phyloP scores from a whole-genome alignment of 129 eudicot genomes.

The Artemisia annua region DNA sequence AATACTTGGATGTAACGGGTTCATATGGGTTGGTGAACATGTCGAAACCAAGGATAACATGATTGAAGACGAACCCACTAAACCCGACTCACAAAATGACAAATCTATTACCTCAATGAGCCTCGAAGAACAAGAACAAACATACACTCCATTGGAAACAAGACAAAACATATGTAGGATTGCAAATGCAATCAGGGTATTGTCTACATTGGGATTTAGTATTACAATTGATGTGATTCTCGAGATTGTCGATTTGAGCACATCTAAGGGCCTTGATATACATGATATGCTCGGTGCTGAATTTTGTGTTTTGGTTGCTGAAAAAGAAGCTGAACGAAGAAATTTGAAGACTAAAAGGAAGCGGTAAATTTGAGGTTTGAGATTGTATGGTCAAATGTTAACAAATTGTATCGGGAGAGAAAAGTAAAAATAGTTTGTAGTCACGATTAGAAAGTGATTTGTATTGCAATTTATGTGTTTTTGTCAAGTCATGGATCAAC shows the following conservation, averaged over 20 bases:
- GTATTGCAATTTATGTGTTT: conserved; percentile 7
- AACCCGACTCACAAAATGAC: conserved; percentile 35
- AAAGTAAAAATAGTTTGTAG: conserved; percentile 25
- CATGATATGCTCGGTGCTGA: conserved; percentile 97
- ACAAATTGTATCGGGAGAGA: conserved; percentile 3
- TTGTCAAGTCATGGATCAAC: conserved; percentile 8
- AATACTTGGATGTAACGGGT: conserved; percentile 86
- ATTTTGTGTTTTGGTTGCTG: conserved; percentile 82
- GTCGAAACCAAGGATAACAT: conserved; percentile 67
- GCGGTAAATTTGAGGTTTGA: conserved; percentile 24
- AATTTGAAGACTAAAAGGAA: conserved; percentile 42
- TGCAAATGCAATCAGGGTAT: conserved; percentile 77
- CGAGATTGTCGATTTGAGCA: conserved; percentile 56
- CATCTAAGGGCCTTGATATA: conserved; percentile 45
- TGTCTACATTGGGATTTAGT: conserved; percentile 70
- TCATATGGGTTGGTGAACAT: conserved; percentile 91
- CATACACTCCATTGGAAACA: conserved; percentile 51
- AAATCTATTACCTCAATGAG: conserved; percentile 18
- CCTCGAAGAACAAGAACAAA: conserved; percentile 49
- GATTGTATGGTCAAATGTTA: background rate
- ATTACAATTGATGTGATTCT: conserved; percentile 59
- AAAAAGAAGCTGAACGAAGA: conserved; percentile 78
- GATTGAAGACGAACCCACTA: conserved; percentile 47
- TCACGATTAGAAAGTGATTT: conserved; percentile 22
- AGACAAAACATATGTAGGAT: conserved; percentile 74